phyloP scores from a whole-genome alignment of 2,329 filamentous ascomycete species.

The Talaromyces sp. region DNA sequence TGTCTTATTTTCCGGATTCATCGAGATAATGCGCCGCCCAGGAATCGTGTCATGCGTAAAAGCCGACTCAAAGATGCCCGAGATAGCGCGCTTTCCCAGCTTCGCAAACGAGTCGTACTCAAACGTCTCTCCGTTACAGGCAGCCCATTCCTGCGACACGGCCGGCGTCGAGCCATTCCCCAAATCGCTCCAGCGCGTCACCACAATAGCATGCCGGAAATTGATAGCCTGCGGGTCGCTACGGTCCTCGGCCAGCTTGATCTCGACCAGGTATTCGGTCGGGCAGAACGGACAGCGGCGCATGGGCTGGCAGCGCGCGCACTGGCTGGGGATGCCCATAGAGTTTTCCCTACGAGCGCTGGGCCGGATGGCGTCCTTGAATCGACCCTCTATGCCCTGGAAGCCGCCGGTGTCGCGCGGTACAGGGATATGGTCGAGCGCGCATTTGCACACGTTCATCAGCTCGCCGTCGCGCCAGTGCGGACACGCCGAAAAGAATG shows the following conservation, averaged over 20 bases:
- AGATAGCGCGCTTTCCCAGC: conserved; percentile 51
- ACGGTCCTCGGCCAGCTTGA: conserved; percentile 54
- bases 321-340: conserved; percentile 45
- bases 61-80: conserved; percentile 54
- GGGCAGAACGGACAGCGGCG: conserved; percentile 57
- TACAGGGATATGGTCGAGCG: conserved; percentile 51
- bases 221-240: conserved; percentile 25
- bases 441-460: conserved; percentile 57
- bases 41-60: conserved; percentile 50
- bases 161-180: conserved; percentile 48
- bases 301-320: conserved; percentile 52
- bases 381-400: conserved; percentile 36
- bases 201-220: conserved; percentile 56
- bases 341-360: conserved; percentile 19
- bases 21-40: conserved; percentile 51
- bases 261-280: conserved; percentile 56
- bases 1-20: conserved; percentile 53
- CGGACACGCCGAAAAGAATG: conserved; percentile 57
- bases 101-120: conserved; percentile 49
- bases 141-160: conserved; percentile 49
- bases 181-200: conserved; percentile 58
- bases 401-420: conserved; percentile 35
- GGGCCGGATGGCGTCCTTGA: conserved; percentile 27
- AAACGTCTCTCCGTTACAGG: conserved; percentile 42
- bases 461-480: conserved; percentile 59